A percentile compares a stretch with the other conserved stretches of the same genome.
Conservation (phyloP, 306 rosid genomes). For the Trifolium subterraneum region DNA sequence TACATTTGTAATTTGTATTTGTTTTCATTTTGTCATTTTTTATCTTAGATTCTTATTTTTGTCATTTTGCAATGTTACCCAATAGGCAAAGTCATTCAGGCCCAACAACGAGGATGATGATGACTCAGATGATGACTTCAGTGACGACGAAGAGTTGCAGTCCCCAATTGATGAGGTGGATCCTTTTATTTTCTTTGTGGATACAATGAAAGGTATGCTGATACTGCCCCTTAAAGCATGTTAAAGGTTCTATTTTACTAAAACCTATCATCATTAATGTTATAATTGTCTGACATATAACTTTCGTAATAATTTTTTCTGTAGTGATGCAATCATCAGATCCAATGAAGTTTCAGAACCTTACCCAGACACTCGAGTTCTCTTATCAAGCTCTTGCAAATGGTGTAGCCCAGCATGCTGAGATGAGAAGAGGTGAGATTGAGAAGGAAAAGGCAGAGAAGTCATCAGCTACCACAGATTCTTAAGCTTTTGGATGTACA, state of each 20-base stretch:
- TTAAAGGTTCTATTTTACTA: not conserved
- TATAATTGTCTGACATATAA: conserved; percentile 23
- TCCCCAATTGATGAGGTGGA: conserved; percentile 96
- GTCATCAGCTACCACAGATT: conserved; percentile 60
- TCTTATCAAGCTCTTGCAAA: conserved; percentile 87
- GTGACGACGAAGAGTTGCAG: conserved; percentile 91
- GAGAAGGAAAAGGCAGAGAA: conserved; percentile 84
- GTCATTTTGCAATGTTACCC: conserved; percentile 24
- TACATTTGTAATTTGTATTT: not conserved
- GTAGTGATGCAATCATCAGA: conserved; percentile 74
- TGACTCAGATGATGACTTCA: conserved; percentile 73
- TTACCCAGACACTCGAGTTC: conserved; percentile 81
- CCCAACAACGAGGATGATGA: conserved; percentile 63
- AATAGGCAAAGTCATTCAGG: conserved; percentile 71
- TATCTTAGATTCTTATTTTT: conserved; percentile 13
- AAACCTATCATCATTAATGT: not conserved
- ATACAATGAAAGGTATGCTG: conserved; percentile 71
- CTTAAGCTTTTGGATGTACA: conserved; percentile 49
- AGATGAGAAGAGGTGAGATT: conserved; percentile 74
- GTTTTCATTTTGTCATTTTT: conserved; percentile 3
- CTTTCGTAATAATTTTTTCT: conserved; percentile 24
- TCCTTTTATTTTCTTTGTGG: conserved; percentile 90
- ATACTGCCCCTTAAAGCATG: not conserved
- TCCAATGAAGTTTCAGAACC: conserved; percentile 76
- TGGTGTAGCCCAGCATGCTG: conserved; percentile 93